Conservation (phyloP, 1,139 yeast genomes). For the Candida sp. region DNA sequence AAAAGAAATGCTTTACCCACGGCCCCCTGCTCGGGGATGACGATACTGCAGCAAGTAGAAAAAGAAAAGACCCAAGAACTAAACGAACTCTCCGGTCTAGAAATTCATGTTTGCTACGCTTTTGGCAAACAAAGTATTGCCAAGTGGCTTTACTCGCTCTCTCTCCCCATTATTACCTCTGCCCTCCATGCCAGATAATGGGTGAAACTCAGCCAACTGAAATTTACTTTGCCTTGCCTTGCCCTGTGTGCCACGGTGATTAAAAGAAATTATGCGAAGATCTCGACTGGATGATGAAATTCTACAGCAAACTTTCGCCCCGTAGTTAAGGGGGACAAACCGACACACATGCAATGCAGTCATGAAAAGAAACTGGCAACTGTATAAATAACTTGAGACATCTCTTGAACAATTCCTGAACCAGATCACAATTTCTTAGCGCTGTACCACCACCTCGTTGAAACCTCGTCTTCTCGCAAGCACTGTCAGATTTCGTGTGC, state of each 20-base stretch:
- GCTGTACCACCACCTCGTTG: not conserved
- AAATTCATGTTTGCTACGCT: no score
- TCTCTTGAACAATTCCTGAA: not conserved
- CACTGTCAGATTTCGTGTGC: no score
- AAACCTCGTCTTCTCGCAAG: not conserved
- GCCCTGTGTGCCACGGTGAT: not conserved
- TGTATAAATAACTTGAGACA: not conserved
- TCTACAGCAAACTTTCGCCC: not conserved
- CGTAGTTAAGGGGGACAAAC: no score
- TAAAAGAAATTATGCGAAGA: not conserved
- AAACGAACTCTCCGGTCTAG: no score
- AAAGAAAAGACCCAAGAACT: no score
- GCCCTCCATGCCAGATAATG: not conserved
- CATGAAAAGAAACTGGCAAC: not conserved
- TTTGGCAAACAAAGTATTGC: no score
- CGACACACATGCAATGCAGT: no score
- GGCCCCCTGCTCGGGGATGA: no score
- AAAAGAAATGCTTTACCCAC: no score
- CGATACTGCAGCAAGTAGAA: no score
- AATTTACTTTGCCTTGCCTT: not conserved
- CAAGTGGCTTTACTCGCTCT: no score
- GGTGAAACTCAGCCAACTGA: not conserved
- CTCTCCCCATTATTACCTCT: no score
- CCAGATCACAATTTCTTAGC: not conserved
- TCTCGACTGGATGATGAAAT: not conserved